Evolutionary conservation across 768 basidiomycete species (phyloP), one percentile per base, ranked within the genome.

Genomic region (Boletus fagicola): DNA sequence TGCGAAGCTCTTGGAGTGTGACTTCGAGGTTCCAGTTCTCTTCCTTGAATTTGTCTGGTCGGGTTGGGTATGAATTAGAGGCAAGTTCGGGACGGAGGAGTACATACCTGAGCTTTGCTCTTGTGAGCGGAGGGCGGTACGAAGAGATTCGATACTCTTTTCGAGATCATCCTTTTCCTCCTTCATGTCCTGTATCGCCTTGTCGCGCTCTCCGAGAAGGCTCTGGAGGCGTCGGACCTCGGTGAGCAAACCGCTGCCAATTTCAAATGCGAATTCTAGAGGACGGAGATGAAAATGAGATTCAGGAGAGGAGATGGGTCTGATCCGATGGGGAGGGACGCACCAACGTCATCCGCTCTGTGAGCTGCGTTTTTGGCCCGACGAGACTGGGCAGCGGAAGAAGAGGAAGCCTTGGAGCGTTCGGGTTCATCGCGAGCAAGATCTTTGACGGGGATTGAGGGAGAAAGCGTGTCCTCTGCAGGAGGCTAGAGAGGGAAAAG

Each of bases 21-120:
- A 98, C 94, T 76, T 98, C 96, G 56, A 98, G 85, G 68, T 98
- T 96, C 97, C 97, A 98, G 71, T 97, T 98, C 75, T 95, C 94
- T 75, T 98, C 96, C 75, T 94, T 94, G 84, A 86, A 96, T 61
- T 94, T 93, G 71, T 98, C 96, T 88, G 66, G 30, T 54, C 52
- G 49, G 57, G 35, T 35, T 31, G 24, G 9, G 13, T 2, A 9
- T 66, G 10, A 54, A 35, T 60, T 28, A 2, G n/a, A 54, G 40
- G 30, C 48, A 22, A 54, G 4, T 31, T 33, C 28, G 31, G 8
- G 30, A 39, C n/a, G 20, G 20, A 1, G 49, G 33, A 13, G 18
- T 26, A 73, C 83, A 53, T 62, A 88, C 92, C 92, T 57, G 90
- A 80, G 58, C 79, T 88, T 70, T 87, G 83, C 74, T 97, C 92